phyloP scores from a whole-genome alignment of 371 early-diverging fungal species.

The Basidiobolus heterosporus region DNA sequence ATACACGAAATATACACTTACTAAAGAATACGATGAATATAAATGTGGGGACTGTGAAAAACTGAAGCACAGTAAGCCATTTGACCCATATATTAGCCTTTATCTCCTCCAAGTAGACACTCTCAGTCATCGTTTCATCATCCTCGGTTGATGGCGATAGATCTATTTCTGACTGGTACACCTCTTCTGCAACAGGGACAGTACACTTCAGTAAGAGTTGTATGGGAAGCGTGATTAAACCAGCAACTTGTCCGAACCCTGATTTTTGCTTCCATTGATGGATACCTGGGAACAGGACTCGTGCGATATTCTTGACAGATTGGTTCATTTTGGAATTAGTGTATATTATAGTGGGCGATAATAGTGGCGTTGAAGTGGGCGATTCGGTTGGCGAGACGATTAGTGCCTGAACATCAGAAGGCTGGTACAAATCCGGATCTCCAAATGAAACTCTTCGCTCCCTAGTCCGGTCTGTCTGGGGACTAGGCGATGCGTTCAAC shows the following conservation, averaged over 20 bases:
- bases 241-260: conserved; percentile 24
- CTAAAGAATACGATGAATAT: conserved; percentile 13
- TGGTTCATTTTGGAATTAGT: neutral
- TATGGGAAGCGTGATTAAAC: conserved; percentile 30
- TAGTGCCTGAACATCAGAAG: neutral
- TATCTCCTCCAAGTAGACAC: conserved; percentile 5
- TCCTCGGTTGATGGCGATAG: neutral
- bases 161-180: conserved; percentile 4
- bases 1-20: conserved; percentile 1
- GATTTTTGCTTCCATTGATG: conserved; percentile 28
- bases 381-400: neutral
- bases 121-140: conserved; percentile 9
- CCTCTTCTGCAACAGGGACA: conserved; percentile 33
- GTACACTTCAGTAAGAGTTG: conserved; percentile 29
- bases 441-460: neutral
- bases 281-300: conserved; percentile 30
- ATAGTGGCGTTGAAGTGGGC: conserved; percentile 1
- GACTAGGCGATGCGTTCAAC: no score
- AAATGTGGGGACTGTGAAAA: conserved; percentile 19
- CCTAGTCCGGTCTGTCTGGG: no score
- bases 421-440: neutral
- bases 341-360: neutral
- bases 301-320: neutral
- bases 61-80: conserved; percentile 26
- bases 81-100: conserved; percentile 15